These are phyloP conservation scores for Pyrenophora teres DNA, from an alignment of 2,329 filamentous ascomycete species.

Conservation along the genomic window DNA sequence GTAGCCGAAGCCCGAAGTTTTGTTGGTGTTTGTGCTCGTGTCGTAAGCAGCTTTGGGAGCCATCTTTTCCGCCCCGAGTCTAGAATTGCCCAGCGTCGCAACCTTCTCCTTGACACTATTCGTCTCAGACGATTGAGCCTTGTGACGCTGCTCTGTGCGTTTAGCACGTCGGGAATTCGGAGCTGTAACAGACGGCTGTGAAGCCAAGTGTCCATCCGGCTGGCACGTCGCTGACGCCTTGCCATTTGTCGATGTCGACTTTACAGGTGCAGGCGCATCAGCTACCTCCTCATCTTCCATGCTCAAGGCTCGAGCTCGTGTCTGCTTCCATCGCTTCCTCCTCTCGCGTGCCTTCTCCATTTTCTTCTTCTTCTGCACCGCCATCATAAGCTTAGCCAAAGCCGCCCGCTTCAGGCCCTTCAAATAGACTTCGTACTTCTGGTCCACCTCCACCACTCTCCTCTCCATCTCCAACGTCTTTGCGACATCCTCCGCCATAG, in stretches of 20 bases:
- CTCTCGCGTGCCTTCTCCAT: conserved; percentile 26
- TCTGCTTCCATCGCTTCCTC: conserved; percentile 31
- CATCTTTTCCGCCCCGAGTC: not conserved
- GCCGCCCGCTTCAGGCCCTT: conserved; percentile 26
- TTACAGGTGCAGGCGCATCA: conserved; percentile 4
- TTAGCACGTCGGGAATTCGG: conserved; percentile 24
- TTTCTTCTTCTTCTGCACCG: conserved; percentile 32
- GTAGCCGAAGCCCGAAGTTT: conserved; percentile 17
- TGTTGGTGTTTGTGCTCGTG: conserved; percentile 5
- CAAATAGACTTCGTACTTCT: conserved; percentile 22
- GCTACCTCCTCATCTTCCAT: conserved; percentile 5
- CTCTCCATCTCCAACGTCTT: conserved; percentile 43
- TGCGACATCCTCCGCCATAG: conserved; percentile 42
- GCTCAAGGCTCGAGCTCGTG: conserved; percentile 17
- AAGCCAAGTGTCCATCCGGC: conserved; percentile 9
- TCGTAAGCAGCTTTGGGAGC: conserved; percentile 6
- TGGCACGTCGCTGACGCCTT: conserved; percentile 4
- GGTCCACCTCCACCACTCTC: conserved; percentile 23
- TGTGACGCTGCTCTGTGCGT: conserved; percentile 25
- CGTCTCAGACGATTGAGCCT: not conserved
- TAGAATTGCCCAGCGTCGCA: not conserved
- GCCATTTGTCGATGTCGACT: not conserved
- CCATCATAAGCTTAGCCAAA: conserved; percentile 26
- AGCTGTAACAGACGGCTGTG: conserved; percentile 20
- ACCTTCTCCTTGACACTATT: not conserved